Evolutionary conservation across 2,329 filamentous ascomycete species (phyloP).

Genomic region (Claviceps sp.): DNA sequence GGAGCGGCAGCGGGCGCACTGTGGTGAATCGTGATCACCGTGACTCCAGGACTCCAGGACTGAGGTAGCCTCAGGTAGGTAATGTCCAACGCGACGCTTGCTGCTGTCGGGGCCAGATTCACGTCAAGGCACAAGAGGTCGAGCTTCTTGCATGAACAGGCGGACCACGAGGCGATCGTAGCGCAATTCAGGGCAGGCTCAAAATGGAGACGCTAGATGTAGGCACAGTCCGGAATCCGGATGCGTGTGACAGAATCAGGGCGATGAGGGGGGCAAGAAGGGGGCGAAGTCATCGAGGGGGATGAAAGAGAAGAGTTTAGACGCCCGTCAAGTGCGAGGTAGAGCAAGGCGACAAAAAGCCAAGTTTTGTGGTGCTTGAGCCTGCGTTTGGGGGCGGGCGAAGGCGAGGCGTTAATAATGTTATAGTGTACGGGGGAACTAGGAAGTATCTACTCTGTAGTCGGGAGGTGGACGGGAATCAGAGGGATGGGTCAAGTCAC

Average conservation of each 20-base stretch:
- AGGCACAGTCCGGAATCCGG: not conserved
- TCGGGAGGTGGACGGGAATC: not conserved
- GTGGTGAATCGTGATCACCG: not conserved
- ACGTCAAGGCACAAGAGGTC: not conserved
- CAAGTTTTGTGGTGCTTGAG: not conserved
- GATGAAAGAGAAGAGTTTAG: not conserved
- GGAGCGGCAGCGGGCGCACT: constrained; percentile 2
- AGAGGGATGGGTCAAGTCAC: constrained; percentile 3
- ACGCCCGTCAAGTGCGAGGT: not conserved
- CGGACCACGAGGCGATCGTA: not conserved
- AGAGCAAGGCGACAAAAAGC: constrained; percentile 1
- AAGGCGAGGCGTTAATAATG: not conserved
- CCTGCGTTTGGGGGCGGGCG: not conserved
- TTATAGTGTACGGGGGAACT: not conserved
- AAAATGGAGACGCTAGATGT: not conserved
- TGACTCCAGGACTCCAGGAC: not conserved
- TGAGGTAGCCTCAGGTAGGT: no score
- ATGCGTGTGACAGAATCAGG: not conserved
- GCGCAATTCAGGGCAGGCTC: not conserved
- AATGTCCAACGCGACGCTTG: not conserved
- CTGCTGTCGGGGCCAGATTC: not conserved
- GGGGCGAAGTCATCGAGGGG: not conserved
- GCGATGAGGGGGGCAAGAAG: not conserved
- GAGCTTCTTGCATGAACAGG: constrained; percentile 1
- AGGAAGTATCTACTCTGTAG: not conserved